These are phyloP conservation scores for Dendrothele bispora DNA, from an alignment of 768 basidiomycete genomes.

Conservation along the genomic window DNA sequence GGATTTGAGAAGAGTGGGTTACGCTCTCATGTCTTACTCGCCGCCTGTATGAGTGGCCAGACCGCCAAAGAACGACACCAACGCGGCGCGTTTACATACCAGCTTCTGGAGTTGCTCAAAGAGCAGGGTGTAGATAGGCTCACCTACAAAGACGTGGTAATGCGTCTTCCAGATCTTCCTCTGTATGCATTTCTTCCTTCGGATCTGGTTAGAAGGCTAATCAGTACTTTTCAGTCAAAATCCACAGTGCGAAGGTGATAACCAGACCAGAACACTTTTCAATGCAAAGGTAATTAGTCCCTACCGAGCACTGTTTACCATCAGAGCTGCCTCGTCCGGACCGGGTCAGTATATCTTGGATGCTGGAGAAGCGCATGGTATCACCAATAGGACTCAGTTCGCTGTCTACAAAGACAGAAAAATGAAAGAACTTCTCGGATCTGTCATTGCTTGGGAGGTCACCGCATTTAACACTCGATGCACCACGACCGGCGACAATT, in stretches of 20 bases:
- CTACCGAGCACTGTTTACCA: constrained; percentile 4
- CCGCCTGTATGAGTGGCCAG: constrained; percentile 12
- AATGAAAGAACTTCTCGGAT: not conserved
- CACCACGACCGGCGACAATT: too few species aligned
- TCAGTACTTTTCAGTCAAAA: constrained; percentile 14
- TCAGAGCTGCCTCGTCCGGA: not conserved
- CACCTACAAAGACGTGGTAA: constrained; percentile 23
- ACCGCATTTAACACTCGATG: not conserved
- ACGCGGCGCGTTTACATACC: constrained; percentile 22
- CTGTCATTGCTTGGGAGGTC: not conserved
- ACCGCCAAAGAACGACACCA: constrained; percentile 16
- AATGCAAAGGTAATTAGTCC: constrained; percentile 13
- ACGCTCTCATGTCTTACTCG: constrained; percentile 13
- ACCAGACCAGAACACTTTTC: constrained; percentile 22
- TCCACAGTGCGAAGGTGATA: constrained; percentile 25
- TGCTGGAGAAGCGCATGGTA: constrained; percentile 24
- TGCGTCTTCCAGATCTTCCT: constrained; percentile 13
- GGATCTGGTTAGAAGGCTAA: not conserved
- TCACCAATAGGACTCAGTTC: constrained; percentile 15
- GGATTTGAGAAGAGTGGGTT: constrained; percentile 2
- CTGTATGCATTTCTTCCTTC: not conserved
- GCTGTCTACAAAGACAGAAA: constrained; percentile 14
- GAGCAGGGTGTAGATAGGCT: constrained; percentile 9
- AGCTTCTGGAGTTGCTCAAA: constrained; percentile 15
- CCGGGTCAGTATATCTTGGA: constrained; percentile 14